Base-by-base conservation (phyloP, 2,329 filamentous ascomycete genomes). In the Xylariomycetidae sp. region DNA sequence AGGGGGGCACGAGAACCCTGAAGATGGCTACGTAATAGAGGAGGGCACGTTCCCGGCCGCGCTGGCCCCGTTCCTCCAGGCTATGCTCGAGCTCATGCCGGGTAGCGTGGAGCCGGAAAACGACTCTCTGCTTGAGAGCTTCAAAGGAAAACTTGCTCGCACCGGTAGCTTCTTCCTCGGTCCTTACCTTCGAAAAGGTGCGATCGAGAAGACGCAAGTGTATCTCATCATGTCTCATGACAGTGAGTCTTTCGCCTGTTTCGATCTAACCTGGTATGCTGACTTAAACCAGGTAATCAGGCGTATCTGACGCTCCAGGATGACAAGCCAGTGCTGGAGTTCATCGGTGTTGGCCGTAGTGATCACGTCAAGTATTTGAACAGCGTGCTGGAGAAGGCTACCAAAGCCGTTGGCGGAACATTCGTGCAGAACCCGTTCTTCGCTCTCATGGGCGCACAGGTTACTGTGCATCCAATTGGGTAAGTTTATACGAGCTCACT, bases 201-300 rank as follows among this genome's bases (percentile, higher is more conserved):
- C 75, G 13, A 58, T 81, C 14, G 70, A 74, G 50, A 70, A 61
- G 37, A 84, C 77, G 0, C 73, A 80, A 37, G 67, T 78, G 1
- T 84, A 82, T 50, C 63, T 85, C 4, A 66, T 82, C 49, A 82
- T 83, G 77, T 76, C 72, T 2, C 78, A 83, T 45, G 79, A 82
- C 44, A 77, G 70, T 63, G 61, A 50, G 61, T 50, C 13, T 13
- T 6, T 12, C 18, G 45, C 13, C 12, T 11, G 14, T 23, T 45
- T 12, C 30, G 7, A 34, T 32, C 31, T 48, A 30, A 45, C 31
- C n/a, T 18, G 19, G 11, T 42, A 10, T n/a, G n/a, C n/a, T n/a
- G n/a, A n/a, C n/a, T n/a, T n/a, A n/a, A n/a, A n/a, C 20, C 32
- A 70, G 66, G 62, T 27, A 77, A 78, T 46, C 75, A 83, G 56